Base-by-base conservation (phyloP, 352 stramenopile species). In the Phytophthora palmivora region DNA sequence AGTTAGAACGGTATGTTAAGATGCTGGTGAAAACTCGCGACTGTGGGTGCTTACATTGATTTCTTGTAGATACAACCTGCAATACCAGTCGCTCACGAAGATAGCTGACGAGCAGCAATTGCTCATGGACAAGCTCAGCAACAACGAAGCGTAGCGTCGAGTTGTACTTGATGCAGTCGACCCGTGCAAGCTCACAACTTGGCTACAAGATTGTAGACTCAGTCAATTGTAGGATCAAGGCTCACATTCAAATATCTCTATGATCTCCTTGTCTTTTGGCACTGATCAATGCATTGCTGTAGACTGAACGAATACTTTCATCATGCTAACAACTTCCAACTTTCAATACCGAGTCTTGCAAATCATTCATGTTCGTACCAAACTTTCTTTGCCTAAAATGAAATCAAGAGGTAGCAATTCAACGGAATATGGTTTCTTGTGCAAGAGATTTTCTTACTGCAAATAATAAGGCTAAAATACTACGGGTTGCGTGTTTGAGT, bases 71-170 rank as follows among this genome's bases (percentile, higher is more conserved):
- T 94, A 90, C 77, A 84, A 89, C 47, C 60, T 92, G 11, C 86
- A 94, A 63, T 91, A 74, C 54, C 72, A 89, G 55, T 94, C 86
- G 33, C 76, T 94, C 18, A 70, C 63, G 14, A 90, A 91, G 68
- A 90, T 94, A 54, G 82, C 81, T 2, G 82, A 92, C 50, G 83
- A 92, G 66, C 85, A 94, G 62, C 83, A 92, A 62, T 49, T 82
- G 22, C 75, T 94, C 7, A 92, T 94, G 52, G 83, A 94, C 41
- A 91, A 91, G 63, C 78, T 94, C n/a, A 92, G 86, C 72, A 94
- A 92, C 74, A 94, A 94, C 62, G 82, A 94, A 67, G 78, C 80
- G 45, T 94, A 82, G 65, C 19, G 36, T 55, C 21, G 41, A n/a
- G n/a, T 54, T 32, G 38, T 43, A 26, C 3, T 36, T 38, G 21